Conservation (phyloP, 129 eudicot genomes). For the Pseudognaphalium luteoalbum region DNA sequence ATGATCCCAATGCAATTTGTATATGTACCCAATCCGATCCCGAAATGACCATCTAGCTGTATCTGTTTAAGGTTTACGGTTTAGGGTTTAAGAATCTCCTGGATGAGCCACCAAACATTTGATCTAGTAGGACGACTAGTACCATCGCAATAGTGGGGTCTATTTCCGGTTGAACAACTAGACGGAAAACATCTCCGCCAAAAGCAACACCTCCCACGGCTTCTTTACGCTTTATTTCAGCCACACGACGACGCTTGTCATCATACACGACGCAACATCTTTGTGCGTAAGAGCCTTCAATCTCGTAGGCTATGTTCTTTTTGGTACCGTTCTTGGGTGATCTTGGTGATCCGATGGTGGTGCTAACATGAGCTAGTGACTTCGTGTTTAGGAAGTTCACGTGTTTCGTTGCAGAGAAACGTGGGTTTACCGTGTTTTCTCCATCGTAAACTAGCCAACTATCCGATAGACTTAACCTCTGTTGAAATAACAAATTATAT, state of each 20-base stretch:
- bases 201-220: conserved; percentile 51
- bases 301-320: conserved; percentile 38
- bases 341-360: conserved; percentile 19
- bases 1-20: conserved; percentile 25
- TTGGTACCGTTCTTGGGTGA: conserved; percentile 20
- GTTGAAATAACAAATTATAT: background rate
- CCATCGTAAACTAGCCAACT: conserved; percentile 66
- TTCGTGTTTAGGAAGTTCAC: conserved; percentile 39
- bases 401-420: conserved; percentile 44
- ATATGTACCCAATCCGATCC: conserved; percentile 4
- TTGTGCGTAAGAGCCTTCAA: conserved; percentile 62
- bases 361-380: conserved; percentile 53
- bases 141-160: conserved; percentile 64
- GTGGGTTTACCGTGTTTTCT: conserved; percentile 49
- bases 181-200: conserved; percentile 59
- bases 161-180: conserved; percentile 47
- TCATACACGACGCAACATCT: conserved; percentile 51
- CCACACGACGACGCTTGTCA: conserved; percentile 48
- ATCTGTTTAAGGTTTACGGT: background rate
- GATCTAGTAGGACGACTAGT: conserved; percentile 62
- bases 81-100: conserved; percentile 8
- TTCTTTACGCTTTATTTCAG: conserved; percentile 70
- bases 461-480: conserved; percentile 63
- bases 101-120: conserved; percentile 55
- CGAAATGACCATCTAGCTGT: background rate